Evolutionary conservation across 306 rosid genomes (phyloP).

Genomic region (Cucurbita maxima): DNA sequence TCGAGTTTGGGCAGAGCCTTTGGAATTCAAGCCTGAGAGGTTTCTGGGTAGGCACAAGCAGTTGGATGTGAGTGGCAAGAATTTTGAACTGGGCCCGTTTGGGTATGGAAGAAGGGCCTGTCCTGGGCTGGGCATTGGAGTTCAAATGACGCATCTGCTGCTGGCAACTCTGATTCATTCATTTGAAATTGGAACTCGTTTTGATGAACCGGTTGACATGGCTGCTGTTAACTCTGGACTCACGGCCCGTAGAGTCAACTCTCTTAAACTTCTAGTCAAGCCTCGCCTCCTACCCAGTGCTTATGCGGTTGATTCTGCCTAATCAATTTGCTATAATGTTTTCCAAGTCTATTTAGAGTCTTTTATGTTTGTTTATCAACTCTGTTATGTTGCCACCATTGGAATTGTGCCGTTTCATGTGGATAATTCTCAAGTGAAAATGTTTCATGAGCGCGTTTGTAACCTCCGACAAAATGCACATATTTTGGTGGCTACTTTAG

Average conservation of each 20-base stretch:
- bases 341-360: too few species aligned
- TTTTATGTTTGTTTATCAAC: too few species aligned
- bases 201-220: slow-evolving; percentile 30
- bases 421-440: too few species aligned
- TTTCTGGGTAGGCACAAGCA: slow-evolving; percentile 29
- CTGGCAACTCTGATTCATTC: slow-evolving; percentile 36
- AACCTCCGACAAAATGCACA: too few species aligned
- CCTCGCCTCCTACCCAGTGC: slow-evolving; percentile 25
- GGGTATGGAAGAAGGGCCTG: slow-evolving; percentile 48
- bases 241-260: slow-evolving; percentile 21
- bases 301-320: not conserved
- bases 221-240: slow-evolving; percentile 24
- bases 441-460: too few species aligned
- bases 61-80: slow-evolving; percentile 29
- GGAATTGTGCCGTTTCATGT: too few species aligned
- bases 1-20: slow-evolving; percentile 24
- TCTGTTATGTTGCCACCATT: too few species aligned
- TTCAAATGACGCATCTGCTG: slow-evolving; percentile 24
- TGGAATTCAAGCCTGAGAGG: slow-evolving; percentile 45
- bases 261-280: slow-evolving; percentile 25
- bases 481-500: too few species aligned
- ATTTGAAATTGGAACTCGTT: slow-evolving; percentile 21
- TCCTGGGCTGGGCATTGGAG: slow-evolving; percentile 25
- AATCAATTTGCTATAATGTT: too few species aligned
- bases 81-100: slow-evolving; percentile 36